These are phyloP conservation scores for Guyanaporus albipodus DNA, from an alignment of 768 basidiomycete species.

Conservation along the genomic window DNA sequence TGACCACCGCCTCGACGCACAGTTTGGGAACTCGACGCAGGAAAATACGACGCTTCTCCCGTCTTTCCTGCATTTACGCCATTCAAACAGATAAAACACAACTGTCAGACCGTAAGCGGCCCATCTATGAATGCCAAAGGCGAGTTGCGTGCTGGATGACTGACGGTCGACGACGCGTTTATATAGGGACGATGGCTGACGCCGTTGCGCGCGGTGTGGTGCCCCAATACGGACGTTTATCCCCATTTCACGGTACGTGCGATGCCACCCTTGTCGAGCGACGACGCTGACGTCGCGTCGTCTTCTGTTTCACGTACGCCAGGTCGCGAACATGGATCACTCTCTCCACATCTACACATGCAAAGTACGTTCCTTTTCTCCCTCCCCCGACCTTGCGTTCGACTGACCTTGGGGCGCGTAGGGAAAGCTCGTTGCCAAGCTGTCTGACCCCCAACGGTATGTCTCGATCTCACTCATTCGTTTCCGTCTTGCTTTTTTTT, in stretches of 20 bases:
- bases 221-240: conserved; percentile 69
- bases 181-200: conserved; percentile 79
- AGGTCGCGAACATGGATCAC: conserved; percentile 81
- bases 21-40: conserved; percentile 77
- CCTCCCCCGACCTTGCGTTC: neutral
- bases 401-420: conserved; percentile 24
- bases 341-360: conserved; percentile 69
- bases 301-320: neutral
- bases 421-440: conserved; percentile 66
- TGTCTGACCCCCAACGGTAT: conserved; percentile 56
- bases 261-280: too few relatives aligned
- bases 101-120: conserved; percentile 70
- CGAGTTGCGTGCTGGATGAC: neutral
- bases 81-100: conserved; percentile 59
- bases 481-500: too few relatives aligned
- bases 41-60: conserved; percentile 41
- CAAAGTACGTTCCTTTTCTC: conserved; percentile 43
- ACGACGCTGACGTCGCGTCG: neutral
- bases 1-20: conserved; percentile 5
- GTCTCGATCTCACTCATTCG: conserved; percentile 10
- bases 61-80: conserved; percentile 63
- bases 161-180: neutral
- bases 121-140: too few relatives aligned
- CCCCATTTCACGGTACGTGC: conserved; percentile 75
- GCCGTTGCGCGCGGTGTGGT: conserved; percentile 74